Evolutionary conservation across 1,284 basidiomycete species (phyloP).

Genomic region (Ceratobasidium sp.): DNA sequence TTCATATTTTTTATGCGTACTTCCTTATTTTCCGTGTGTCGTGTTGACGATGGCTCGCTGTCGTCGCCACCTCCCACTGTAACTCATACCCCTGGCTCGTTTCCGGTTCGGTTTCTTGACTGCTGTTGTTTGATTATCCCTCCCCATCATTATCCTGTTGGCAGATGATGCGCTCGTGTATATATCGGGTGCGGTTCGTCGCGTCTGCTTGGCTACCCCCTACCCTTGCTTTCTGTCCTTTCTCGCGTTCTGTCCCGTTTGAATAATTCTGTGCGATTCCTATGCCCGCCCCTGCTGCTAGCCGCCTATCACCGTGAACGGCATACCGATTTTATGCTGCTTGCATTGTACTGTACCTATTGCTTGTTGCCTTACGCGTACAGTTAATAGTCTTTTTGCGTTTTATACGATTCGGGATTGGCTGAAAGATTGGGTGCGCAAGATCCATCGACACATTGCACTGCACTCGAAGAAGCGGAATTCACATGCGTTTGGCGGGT

Average conservation of each 20-base stretch:
- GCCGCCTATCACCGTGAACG: constrained; percentile 20
- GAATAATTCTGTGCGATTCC: constrained; percentile 29
- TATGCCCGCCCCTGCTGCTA: constrained; percentile 12
- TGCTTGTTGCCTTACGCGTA: constrained; percentile 33
- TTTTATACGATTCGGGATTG: constrained; percentile 14
- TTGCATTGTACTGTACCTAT: constrained; percentile 41
- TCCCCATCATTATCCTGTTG: neutral
- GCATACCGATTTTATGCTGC: constrained; percentile 20
- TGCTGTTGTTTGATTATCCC: constrained; percentile 5
- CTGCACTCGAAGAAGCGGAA: too few species aligned
- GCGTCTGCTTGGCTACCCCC: constrained; percentile 7
- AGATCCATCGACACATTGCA: neutral
- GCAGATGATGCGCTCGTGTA: constrained; percentile 31
- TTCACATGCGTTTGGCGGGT: neutral
- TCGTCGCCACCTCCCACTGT: constrained; percentile 37
- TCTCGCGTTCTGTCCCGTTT: neutral
- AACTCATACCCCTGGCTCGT: constrained; percentile 34
- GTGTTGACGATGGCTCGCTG: constrained; percentile 17
- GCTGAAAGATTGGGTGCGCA: constrained; percentile 11
- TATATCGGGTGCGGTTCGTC: constrained; percentile 27
- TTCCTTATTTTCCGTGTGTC: constrained; percentile 39
- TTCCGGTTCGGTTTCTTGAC: constrained; percentile 17
- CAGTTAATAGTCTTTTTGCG: constrained; percentile 30
- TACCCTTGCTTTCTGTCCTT: constrained; percentile 9
- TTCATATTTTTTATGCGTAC: constrained; percentile 45